phyloP scores from a whole-genome alignment of 2,329 filamentous ascomycete species.

The Aspergillus puulaauensis region DNA sequence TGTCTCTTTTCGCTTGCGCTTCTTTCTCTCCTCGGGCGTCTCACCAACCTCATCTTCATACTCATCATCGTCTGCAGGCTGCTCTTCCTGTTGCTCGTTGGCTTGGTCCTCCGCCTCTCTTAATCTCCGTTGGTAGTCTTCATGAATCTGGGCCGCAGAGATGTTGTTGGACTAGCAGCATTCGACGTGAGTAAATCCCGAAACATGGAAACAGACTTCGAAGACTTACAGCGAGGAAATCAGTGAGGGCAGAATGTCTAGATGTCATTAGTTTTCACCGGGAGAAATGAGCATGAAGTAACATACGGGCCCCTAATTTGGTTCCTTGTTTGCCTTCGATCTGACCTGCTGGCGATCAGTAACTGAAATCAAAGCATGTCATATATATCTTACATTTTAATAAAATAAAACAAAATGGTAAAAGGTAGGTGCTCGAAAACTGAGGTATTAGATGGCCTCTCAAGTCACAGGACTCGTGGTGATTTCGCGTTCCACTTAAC shows the following conservation, averaged over 20 bases:
- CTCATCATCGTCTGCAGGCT: conserved; percentile 30
- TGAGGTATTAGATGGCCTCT: background rate
- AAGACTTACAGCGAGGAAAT: conserved; percentile 61
- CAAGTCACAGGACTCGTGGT: conserved; percentile 35
- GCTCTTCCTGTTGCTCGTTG: conserved; percentile 26
- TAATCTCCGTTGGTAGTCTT: conserved; percentile 57
- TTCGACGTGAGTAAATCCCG: background rate
- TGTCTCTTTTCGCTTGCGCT: conserved; percentile 57
- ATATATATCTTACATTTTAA: conserved; percentile 13
- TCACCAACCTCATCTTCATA: conserved; percentile 38
- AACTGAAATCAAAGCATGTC: background rate
- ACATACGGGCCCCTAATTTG: conserved; percentile 49
- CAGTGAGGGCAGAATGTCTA: conserved; percentile 65
- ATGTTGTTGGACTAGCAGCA: conserved; percentile 61
- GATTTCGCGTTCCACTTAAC: conserved; percentile 45
- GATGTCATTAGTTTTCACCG: conserved; percentile 16
- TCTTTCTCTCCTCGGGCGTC: conserved; percentile 49
- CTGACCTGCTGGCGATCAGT: conserved; percentile 24
- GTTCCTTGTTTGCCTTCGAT: conserved; percentile 32
- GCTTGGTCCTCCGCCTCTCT: conserved; percentile 48
- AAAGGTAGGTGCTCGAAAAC: background rate
- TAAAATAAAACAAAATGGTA: background rate
- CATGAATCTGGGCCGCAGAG: conserved; percentile 62
- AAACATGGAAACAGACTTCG: background rate
- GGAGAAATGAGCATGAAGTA: background rate